These are phyloP conservation scores for Pythium dissimile DNA, from an alignment of 352 stramenopile genomes.

Conservation along the genomic window DNA sequence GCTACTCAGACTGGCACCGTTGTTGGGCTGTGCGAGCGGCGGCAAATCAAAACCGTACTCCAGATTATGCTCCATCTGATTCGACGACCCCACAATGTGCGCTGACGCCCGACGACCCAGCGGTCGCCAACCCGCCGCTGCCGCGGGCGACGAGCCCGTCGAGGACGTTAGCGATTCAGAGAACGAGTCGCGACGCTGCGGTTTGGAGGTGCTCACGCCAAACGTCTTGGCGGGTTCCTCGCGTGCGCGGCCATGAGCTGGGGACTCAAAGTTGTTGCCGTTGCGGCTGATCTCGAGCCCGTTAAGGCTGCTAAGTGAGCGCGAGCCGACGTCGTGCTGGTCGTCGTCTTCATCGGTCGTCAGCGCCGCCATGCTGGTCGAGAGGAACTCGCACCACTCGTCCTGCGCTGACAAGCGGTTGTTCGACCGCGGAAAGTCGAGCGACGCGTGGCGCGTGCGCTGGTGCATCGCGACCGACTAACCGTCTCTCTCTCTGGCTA, in stretches of 20 bases:
- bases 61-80: conserved; percentile 27
- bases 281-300: conserved; percentile 17
- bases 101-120: conserved; percentile 26
- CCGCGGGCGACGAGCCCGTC: conserved; percentile 24
- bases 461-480: conserved; percentile 10
- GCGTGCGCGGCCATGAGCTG: background rate
- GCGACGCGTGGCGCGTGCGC: conserved; percentile 32
- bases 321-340: conserved; percentile 22
- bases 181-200: conserved; percentile 26
- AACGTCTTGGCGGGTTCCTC: conserved; percentile 3
- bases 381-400: conserved; percentile 35
- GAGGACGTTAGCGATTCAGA: conserved; percentile 30
- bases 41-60: conserved; percentile 18
- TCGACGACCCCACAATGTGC: conserved; percentile 21
- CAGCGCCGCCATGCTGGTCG: conserved; percentile 28
- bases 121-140: conserved; percentile 21
- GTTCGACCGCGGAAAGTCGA: conserved; percentile 27
- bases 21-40: conserved; percentile 14
- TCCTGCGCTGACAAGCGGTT: conserved; percentile 25
- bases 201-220: conserved; percentile 5
- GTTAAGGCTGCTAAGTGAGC: conserved; percentile 23
- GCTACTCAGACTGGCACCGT: background rate
- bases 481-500: background rate
- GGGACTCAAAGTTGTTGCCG: conserved; percentile 8
- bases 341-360: conserved; percentile 31